Evolutionary conservation across 176 grass and related monocot genomes (phyloP), one percentile per base, ranked within the genome.

Genomic region (Saccharum spontaneum): DNA sequence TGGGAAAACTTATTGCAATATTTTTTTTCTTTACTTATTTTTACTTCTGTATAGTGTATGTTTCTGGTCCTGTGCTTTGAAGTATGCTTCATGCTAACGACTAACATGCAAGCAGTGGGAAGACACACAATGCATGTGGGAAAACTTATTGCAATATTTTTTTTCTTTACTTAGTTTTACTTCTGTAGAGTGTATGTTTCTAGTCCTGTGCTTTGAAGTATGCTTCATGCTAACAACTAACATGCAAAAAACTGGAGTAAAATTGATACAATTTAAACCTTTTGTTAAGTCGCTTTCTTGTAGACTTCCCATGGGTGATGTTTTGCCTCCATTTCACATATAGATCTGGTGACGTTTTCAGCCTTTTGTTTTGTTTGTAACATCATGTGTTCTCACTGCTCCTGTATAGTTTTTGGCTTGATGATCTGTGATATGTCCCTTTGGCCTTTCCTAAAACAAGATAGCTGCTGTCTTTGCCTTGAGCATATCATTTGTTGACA

Each of bases 71-170:
- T 30, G 11, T 72, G 8, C 40, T 67, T 81, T 41, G n/a, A 26
- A 87, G 33, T 59, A 18, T 41, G 18, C 63, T 1, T 59, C 26
- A 48, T 24, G 10, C 44, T 23, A 17, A 17, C 26, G 24, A 24
- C 11, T 61, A 24, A 10, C 57, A 24, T 69, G 15, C 34, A 36
- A 68, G 94, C 77, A 96, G 94, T 74, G 94, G 94, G 67, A 96
- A 96, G 81, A 96, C 94, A 80, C 69, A 93, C 91, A 60, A 96
- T 96, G 91, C 91, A 97, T 97, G 94, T 97, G 73, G 89, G 89
- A 43, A 43, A 71, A 82, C 80, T 57, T 87, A 46, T 57, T 76
- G 22, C 64, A 30, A 83, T 36, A 43, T 36, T 36, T 50, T 62
- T 36, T 77, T 77, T 20, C 26, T 49, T 77, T 70, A 28, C 28